phyloP scores from a whole-genome alignment of 306 rosid genomes.

The Citrullus mucosospermus region DNA sequence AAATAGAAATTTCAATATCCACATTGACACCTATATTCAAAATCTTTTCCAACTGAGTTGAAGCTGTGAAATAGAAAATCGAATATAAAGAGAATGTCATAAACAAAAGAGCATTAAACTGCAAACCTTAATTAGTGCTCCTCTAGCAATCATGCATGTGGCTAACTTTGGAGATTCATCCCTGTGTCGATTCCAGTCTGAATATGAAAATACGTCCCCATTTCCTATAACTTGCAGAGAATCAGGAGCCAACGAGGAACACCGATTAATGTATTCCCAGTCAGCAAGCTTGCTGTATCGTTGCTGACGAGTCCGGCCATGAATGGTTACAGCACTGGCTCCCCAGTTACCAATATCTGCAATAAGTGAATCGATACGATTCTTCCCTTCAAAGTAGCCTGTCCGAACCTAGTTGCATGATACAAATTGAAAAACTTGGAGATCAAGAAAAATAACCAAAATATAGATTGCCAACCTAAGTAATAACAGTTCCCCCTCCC shows the following conservation, averaged over 20 bases:
- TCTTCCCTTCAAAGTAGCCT: conserved; percentile 83
- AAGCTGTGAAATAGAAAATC: neutral
- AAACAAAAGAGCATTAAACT: conserved; percentile 4
- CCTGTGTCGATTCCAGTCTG: conserved; percentile 68
- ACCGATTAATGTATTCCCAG: conserved; percentile 74
- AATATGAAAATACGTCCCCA: conserved; percentile 71
- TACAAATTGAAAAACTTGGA: conserved; percentile 4
- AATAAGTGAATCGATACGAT: conserved; percentile 73
- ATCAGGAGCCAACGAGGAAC: conserved; percentile 52
- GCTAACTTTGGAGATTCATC: conserved; percentile 66
- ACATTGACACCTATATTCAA: no score
- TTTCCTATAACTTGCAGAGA: conserved; percentile 67
- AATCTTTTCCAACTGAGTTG: neutral
- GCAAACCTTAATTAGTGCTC: conserved; percentile 77
- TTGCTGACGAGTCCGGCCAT: conserved; percentile 93
- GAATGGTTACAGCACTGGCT: conserved; percentile 73
- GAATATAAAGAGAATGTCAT: neutral
- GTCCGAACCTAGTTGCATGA: conserved; percentile 58
- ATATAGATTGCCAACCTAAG: neutral
- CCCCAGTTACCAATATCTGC: conserved; percentile 77
- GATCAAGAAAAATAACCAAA: neutral
- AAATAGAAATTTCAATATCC: no score
- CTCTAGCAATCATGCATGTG: conserved; percentile 81
- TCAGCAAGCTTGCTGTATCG: conserved; percentile 97
- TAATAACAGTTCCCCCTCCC: neutral